phyloP scores from a whole-genome alignment of 768 basidiomycete genomes.

The Naganishia kalamii region DNA sequence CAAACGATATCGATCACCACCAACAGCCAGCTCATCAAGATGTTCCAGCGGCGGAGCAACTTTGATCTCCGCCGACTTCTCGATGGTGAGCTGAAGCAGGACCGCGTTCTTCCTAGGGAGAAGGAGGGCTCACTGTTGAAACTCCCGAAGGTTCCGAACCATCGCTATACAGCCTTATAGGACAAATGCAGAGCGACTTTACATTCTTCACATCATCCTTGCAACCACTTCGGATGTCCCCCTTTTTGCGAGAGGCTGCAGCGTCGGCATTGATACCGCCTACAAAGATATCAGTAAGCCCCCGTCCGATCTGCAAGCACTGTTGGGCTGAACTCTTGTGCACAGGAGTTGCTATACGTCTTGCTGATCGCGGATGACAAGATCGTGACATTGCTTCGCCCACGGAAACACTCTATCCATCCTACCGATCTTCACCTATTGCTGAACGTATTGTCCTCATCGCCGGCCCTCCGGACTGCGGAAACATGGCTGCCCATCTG shows the following conservation, averaged over 20 bases:
- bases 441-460: slow-evolving; percentile 79
- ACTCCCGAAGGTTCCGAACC: slow-evolving; percentile 63
- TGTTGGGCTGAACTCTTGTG: neutral
- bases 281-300: slow-evolving; percentile 66
- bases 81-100: slow-evolving; percentile 36
- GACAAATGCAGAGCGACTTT: slow-evolving; percentile 67
- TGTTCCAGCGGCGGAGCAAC: slow-evolving; percentile 83
- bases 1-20: slow-evolving; percentile 89
- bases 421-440: slow-evolving; percentile 90
- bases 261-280: slow-evolving; percentile 75
- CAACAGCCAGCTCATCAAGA: slow-evolving; percentile 69
- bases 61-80: slow-evolving; percentile 63
- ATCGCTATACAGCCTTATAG: slow-evolving; percentile 67
- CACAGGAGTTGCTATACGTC: slow-evolving; percentile 81
- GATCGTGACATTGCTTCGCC: slow-evolving; percentile 79
- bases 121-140: neutral
- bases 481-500: slow-evolving; percentile 94
- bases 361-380: slow-evolving; percentile 71
- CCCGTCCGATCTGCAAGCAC: neutral
- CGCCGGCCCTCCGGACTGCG: slow-evolving; percentile 65
- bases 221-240: slow-evolving; percentile 70
- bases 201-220: slow-evolving; percentile 75
- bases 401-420: slow-evolving; percentile 89
- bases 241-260: slow-evolving; percentile 62
- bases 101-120: neutral